Base-by-base conservation (phyloP, 2,329 filamentous ascomycete genomes). In the Biscogniauxia marginata region DNA sequence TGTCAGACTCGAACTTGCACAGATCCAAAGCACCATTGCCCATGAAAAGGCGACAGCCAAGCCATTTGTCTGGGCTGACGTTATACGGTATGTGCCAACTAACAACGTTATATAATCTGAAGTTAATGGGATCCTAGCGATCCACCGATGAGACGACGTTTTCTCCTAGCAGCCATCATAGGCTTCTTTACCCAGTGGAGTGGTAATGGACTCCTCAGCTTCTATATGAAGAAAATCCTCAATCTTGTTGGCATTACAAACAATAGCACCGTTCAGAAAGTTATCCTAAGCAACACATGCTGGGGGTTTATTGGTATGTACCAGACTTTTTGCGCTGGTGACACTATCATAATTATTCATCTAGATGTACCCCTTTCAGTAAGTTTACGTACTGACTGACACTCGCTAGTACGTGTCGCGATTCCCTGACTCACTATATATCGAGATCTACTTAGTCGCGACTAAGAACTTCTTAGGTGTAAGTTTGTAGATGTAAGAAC, bases 1-100 rank as follows among this genome's bases (percentile, higher is more conserved):
- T 58, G 83, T 84, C 2, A 74, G 78, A 50, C 71, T 84, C 3
- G 81, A 85, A 66, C 82, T 79, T 58, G 79, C 79, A 16, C 79
- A 85, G 65, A 84, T 84, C 65, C 75, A 80, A 51, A 77, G 79
- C 58, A 78, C 80, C 20, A 75, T 83, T 45, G 72, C 73, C 47
- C 71, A 76, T 21, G 78, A 79, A 21, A 76, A 76, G 52, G 72
- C 78, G 18, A 73, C 77, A 44, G 74, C 78, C 1, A 70, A 76
- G 22, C 67, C 66, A 4, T 79, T 82, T 67, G 74, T 74, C 1
- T 81, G 62, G 62, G 60, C 62, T 13, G 60, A 79, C 61, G 79
- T 80, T 52, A 72, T 75, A 0, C 73, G 75, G 63, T 73, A 65
- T 63, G 59, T 53, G 11, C 66, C 9, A 22, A 34, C 22, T 9